Evolutionary conservation across 116 monocot genomes (phyloP), one percentile per base, ranked within the genome.

Genomic region (Zostera marina): DNA sequence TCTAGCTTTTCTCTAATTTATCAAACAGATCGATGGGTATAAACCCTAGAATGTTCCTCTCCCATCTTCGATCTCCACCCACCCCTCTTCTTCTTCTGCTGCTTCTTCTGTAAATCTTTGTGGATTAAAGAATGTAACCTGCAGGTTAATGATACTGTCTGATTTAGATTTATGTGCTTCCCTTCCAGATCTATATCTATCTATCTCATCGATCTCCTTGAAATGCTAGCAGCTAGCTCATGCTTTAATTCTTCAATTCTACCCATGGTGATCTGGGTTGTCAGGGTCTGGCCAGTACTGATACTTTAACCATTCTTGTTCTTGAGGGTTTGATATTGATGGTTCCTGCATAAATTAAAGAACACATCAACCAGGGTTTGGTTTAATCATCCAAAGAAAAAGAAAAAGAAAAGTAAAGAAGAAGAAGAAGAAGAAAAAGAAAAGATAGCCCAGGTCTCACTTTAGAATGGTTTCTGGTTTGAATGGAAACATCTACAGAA

Each of bases 291-390:
- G 58, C 84, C 84, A 84, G 62, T 80, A 84, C 39, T 76, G 68
- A 72, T 80, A 80, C 77, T 76, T 68, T 47, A 74, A 52, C 76
- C 90, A 90, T 74, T 84, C 90, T 77, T 84, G 72, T 76, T 84
- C 84, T 65, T 81, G 88, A 10, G 76, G 44, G 19, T 76, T 76
- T 57, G 66, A 64, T 55, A 79, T 67, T 43, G 81, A 70, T 74
- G 81, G 38, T 70, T 81, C 90, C 90, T 90, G 84, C 41, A 56
- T 8, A 38, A n/a, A 56, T 4, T 38, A 17, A 51, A 21, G 16
- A 51, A 51, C 15, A 51, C 32, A 32, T 32, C 32, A 32, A 3
- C 32, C 5, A 0, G 32, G 32, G 32, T 32, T 32, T 32, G 32
- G 10, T 51, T 51, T 19, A 51, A 51, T 32, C 32, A 3, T 32